Base-by-base conservation (phyloP, 495 filamentous ascomycete species). In the Penicillium daleae region DNA sequence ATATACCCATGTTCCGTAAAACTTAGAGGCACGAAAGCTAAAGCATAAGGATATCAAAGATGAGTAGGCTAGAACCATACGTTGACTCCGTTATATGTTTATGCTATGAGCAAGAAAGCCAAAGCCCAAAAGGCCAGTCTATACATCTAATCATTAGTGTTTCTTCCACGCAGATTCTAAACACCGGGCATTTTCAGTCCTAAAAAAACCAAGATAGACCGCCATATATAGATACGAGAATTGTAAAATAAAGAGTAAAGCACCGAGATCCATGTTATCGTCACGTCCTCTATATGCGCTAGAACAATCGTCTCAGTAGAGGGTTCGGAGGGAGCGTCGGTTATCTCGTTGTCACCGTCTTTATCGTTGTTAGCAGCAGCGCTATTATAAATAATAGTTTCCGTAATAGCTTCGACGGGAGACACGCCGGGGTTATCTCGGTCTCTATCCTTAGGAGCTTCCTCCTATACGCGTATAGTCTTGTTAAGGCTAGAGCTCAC, bases 401-500 rank as follows among this genome's bases (percentile, higher is more conserved):
- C 49, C 3, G 42, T 32, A 37, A 54, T 50, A 5, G 31, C 44
- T 15, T 54, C 55, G 4, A 33, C 48, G 27, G 46, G 40, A 44
- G 56, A 32, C 15, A 58, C 19, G 39, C 33, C 37, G 21, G 32
- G 48, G 17, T 21, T 31, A 24, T 54, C 37, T 52, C 31, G 21
- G 8, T 55, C 65, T 31, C 70, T 65, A 35, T 62, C 69, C 21
- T 76, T 71, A 15, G 66, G 53, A 12, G 66, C 65, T 59, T 81
- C 77, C 56, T 82, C 82, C 85, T 87, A 91, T 19, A 92, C 76
- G 44, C 85, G 80, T 6, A 92, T 80, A 7, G 85, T 89, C 59
- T 78, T 77, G 64, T 92, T 89, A 37, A 89, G 55, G 0, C 88
- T 85, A 62, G 83, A 86, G 67, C 87, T 91, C 2, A 86, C 88